These are phyloP conservation scores for Globisporangium cylindrosporum DNA, from an alignment of 352 stramenopile species.

Conservation along the genomic window DNA sequence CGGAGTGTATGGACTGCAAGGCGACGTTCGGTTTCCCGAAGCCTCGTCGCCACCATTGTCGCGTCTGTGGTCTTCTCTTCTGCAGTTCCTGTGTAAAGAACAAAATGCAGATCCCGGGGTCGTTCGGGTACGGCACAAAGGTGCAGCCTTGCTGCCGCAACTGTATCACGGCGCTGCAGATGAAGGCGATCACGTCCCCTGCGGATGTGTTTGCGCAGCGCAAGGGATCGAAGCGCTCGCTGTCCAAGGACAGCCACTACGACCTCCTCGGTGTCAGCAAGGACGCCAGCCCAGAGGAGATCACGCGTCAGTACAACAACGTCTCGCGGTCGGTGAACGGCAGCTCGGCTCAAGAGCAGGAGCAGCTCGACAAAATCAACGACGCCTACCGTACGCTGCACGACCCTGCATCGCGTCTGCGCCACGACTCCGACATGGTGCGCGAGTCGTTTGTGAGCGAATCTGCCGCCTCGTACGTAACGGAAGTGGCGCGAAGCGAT, in stretches of 20 bases:
- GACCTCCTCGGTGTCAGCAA: constrained; percentile 67
- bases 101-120: constrained; percentile 78
- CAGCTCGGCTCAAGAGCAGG: constrained; percentile 55
- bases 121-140: constrained; percentile 77
- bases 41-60: constrained; percentile 80
- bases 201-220: constrained; percentile 84
- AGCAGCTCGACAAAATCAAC: constrained; percentile 76
- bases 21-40: constrained; percentile 79
- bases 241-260: constrained; percentile 54
- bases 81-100: constrained; percentile 79
- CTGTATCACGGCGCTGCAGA: constrained; percentile 80
- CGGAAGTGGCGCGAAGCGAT: constrained; percentile 74
- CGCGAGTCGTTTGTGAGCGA: constrained; percentile 49
- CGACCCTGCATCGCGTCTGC: constrained; percentile 48
- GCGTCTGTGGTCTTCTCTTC: constrained; percentile 81
- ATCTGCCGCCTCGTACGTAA: constrained; percentile 44
- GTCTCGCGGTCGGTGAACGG: constrained; percentile 66
- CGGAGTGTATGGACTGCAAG: constrained; percentile 87
- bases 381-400: constrained; percentile 75
- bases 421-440: constrained; percentile 56
- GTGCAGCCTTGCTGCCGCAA: constrained; percentile 77
- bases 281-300: constrained; percentile 69
- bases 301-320: constrained; percentile 74
- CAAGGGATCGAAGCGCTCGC: constrained; percentile 45
- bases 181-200: constrained; percentile 85